These are phyloP conservation scores for Vachellia collinsii DNA, from an alignment of 306 rosid species.

Conservation along the genomic window DNA sequence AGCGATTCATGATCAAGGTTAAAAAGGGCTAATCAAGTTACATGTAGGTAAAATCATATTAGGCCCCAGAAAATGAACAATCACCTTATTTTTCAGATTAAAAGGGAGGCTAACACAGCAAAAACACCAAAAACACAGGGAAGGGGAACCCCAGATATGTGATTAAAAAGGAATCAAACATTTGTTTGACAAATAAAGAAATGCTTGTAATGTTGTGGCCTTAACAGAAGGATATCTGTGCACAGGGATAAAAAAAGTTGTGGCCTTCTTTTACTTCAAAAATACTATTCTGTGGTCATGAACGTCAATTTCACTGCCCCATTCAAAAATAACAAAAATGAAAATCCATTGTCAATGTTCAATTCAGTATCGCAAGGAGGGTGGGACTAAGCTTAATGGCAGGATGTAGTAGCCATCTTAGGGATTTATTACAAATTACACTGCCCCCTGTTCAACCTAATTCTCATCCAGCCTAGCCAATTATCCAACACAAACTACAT, in stretches of 20 bases:
- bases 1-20: background rate
- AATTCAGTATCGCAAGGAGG: background rate
- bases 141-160: background rate
- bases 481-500: conserved; percentile 11
- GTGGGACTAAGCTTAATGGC: background rate
- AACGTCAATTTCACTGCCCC: background rate
- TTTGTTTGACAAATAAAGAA: background rate
- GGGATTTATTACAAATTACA: background rate
- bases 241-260: background rate
- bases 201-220: background rate
- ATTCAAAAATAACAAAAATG: conserved; percentile 8
- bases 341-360: background rate
- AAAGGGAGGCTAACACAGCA: background rate
- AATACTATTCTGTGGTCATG: background rate
- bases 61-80: background rate
- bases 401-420: background rate
- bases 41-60: background rate
- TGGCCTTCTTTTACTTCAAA: background rate
- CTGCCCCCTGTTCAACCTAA: background rate
- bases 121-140: background rate
- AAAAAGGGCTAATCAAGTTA: background rate
- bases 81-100: background rate
- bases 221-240: background rate
- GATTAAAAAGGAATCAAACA: background rate
- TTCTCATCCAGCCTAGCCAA: background rate